Conservation (phyloP, 176 grass and related monocot genomes). For the Aegilops sharonensis region DNA sequence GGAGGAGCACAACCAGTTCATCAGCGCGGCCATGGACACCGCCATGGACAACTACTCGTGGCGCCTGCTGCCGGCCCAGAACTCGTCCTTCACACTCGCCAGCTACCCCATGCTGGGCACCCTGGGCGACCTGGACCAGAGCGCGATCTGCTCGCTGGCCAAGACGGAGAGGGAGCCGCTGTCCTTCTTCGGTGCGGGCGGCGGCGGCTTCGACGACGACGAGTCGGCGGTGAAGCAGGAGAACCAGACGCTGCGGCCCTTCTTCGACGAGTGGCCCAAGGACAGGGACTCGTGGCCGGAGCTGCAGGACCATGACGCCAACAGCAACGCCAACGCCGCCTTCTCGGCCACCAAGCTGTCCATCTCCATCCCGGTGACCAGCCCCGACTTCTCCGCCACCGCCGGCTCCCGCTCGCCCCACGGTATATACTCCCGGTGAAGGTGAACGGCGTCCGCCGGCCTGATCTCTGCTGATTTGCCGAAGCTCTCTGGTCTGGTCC, state of each 20-base stretch:
- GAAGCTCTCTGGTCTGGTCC: background rate
- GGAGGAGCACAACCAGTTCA: slow-evolving; percentile 50
- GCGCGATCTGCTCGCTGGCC: slow-evolving; percentile 33
- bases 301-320: slow-evolving; percentile 36
- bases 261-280: slow-evolving; percentile 91
- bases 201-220: background rate
- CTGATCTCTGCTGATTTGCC: background rate
- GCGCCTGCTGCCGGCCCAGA: slow-evolving; percentile 49
- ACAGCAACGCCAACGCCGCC: slow-evolving; percentile 15
- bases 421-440: slow-evolving; percentile 47
- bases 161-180: slow-evolving; percentile 44
- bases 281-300: slow-evolving; percentile 66
- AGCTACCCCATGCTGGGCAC: slow-evolving; percentile 47
- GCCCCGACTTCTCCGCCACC: slow-evolving; percentile 68
- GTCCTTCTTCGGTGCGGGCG: slow-evolving; percentile 53
- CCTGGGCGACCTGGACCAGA: slow-evolving; percentile 43
- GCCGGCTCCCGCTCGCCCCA: slow-evolving; percentile 58
- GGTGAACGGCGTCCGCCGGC: background rate
- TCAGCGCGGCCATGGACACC: slow-evolving; percentile 35
- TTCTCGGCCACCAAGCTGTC: slow-evolving; percentile 85
- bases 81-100: slow-evolving; percentile 32
- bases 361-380: slow-evolving; percentile 74
- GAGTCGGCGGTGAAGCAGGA: slow-evolving; percentile 37
- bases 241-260: slow-evolving; percentile 69
- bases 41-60: slow-evolving; percentile 42